Percentiles rank a stretch among this genome's conserved stretches.
Conservation (phyloP, 306 rosid species). For the Trifolium fragiferum region DNA sequence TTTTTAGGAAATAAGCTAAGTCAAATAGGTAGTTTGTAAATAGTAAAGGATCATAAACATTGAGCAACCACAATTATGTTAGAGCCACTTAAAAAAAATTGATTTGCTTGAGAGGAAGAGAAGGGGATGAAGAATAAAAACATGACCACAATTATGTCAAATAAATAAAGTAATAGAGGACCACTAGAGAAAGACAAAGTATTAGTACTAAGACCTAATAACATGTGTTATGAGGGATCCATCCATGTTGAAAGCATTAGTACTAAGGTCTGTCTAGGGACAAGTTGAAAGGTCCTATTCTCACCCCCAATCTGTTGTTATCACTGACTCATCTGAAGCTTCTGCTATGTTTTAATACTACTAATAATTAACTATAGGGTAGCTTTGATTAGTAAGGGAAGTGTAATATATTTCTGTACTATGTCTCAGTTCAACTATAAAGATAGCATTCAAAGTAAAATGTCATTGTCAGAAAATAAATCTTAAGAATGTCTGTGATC, state of each 20-base stretch:
- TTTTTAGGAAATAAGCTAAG: not conserved
- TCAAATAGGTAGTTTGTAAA: not conserved
- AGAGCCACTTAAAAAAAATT: not conserved
- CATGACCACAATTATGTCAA: not conserved
- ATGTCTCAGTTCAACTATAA: not conserved
- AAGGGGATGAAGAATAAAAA: not conserved
- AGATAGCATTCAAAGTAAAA: not conserved
- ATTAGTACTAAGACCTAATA: not conserved
- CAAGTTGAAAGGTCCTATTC: conserved; percentile 13
- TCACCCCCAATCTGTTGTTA: not conserved
- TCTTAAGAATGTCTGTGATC: not conserved
- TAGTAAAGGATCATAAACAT: not conserved
- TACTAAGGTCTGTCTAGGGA: not conserved
- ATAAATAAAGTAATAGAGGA: conserved; percentile 1
- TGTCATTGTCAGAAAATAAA: not conserved
- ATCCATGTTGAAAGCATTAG: not conserved
- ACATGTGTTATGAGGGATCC: conserved; percentile 3
- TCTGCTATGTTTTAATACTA: not conserved
- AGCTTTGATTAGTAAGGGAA: not conserved
- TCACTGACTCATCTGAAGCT: conserved; percentile 2
- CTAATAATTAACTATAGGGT: not conserved
- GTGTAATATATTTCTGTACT: too few species aligned
- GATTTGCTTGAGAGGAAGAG: not conserved
- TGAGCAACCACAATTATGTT: not conserved
- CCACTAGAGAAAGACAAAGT: not conserved